Conservation (phyloP, 2,329 filamentous ascomycete species). For the Beauveria rudraprayagi region DNA sequence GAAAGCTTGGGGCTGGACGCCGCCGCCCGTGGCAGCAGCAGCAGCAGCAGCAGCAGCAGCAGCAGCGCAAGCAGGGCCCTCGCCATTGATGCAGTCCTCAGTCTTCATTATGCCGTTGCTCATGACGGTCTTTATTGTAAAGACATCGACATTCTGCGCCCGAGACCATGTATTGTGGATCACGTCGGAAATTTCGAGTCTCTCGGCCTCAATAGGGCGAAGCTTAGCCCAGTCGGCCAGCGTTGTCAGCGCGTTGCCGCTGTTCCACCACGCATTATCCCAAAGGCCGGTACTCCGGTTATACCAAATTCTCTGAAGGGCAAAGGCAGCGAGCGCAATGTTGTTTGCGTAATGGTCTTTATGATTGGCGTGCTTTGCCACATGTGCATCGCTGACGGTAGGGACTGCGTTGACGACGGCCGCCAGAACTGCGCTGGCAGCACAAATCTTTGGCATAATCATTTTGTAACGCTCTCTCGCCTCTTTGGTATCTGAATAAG, state of each 20-base stretch:
- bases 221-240: constrained; percentile 46
- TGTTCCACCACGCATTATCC: constrained; percentile 65
- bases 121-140: constrained; percentile 30
- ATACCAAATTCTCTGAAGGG: constrained; percentile 41
- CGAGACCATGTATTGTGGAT: constrained; percentile 38
- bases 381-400: not conserved
- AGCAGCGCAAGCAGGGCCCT: not conserved
- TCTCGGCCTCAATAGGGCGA: constrained; percentile 25
- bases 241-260: constrained; percentile 56
- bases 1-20: constrained; percentile 17
- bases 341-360: constrained; percentile 1
- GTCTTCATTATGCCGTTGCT: constrained; percentile 29
- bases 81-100: constrained; percentile 25
- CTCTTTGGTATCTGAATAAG: too few species aligned
- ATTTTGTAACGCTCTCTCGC: not conserved
- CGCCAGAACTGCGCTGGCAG: not conserved
- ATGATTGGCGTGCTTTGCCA: not conserved
- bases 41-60: not conserved
- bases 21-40: not conserved
- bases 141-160: constrained; percentile 33
- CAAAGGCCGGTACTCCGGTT: constrained; percentile 52
- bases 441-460: not conserved
- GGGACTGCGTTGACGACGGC: not conserved
- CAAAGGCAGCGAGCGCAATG: not conserved
- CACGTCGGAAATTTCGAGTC: constrained; percentile 31